Base-by-base conservation (phyloP, 2,329 filamentous ascomycete species). In the Aspergillus tamarii region DNA sequence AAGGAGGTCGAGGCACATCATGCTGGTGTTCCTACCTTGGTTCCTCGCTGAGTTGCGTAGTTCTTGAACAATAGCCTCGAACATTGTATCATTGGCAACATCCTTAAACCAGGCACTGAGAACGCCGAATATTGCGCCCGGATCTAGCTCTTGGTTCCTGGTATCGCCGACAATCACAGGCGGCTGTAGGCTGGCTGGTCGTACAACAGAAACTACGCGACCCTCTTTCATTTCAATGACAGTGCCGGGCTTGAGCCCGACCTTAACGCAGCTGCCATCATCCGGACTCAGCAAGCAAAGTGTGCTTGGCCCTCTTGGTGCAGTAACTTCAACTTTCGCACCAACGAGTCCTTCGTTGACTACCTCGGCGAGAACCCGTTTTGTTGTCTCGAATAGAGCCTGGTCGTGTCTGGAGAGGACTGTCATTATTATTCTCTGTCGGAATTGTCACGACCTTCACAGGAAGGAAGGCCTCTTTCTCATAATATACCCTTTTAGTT, bases 311-410 rank as follows among this genome's bases (percentile, higher is more conserved):
- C 34, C 23, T 5, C 12, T 11, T 8, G 6, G 6, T 2, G 19
- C 32, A 26, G 36, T 21, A 21, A 11, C 26, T 34, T 55, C 30
- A 5, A 62, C 14, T 10, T 43, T 63, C 32, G 55, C 57, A 45
- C 53, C 16, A 3, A 62, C 65, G 9, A 67, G 41, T 8, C 65
- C 65, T 52, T 68, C 66, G 45, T 68, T 68, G 2, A 68, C 28
- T n/a, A 67, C 21, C 8, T 63, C 53, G 16, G 62, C 61, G 6
- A 68, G 65, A 26, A 68, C 48, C 1, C 66, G 65, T 32, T 55
- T 65, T 2, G 65, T 63, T 14, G 65, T 67, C 52, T 68, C 65
- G 59, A 66, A 66, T 6, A 26, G 52, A 28, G 59, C 64, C 41
- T 59, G 48, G 34, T 36, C 34, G 34, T 36, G 34, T 14, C 34